Evolutionary conservation across 2,329 filamentous ascomycete species (phyloP), one percentile per base, ranked within the genome.

Genomic region (Teratosphaeria gauchensis): DNA sequence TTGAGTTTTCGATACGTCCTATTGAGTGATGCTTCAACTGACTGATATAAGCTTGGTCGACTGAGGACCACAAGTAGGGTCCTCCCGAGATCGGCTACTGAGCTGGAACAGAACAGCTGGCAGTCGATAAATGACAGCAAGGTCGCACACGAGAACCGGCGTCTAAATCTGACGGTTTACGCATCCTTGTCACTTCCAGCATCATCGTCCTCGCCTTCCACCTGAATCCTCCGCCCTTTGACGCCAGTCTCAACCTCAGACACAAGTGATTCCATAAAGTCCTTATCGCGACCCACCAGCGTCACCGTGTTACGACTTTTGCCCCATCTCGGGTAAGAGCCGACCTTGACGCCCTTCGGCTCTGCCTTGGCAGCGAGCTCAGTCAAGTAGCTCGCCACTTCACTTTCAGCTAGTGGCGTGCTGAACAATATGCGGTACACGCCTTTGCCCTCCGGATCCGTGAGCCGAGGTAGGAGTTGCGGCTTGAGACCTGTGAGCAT

Each of bases 261-360:
- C 14, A 95, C 82, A 62, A 96, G 74, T 55, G 84, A 85, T 71
- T 96, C 90, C 70, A 97, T 82, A 66, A 84, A 92, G 28, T 82
- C 85, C 64, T 82, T 78, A 70, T 96, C 88, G 64, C 84, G 85
- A 16, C 80, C 84, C 16, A 96, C 92, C 56, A 99, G 78, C 11
- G 92, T 96, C 54, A 97, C 90, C 0, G 91, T 94, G 74, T 97
- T 97, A 63, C 81, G 81, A 68, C 84, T 84, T 79, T 90, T 92
- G 4, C 88, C 90, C 91, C 92, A 96, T 58, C 90, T 80, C 38
- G 94, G 94, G 74, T 99, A 97, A 74, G 90, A 95, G 53, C 94
- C 94, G 16, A 97, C 90, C 76, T 97, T 97, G 68, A 97, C 82
- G 2, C 90, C 91, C 68, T 82, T 84, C 0, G 84, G 77, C 71